Base-by-base conservation (phyloP, 2,329 filamentous ascomycete genomes). In the Cladosporium sp. region DNA sequence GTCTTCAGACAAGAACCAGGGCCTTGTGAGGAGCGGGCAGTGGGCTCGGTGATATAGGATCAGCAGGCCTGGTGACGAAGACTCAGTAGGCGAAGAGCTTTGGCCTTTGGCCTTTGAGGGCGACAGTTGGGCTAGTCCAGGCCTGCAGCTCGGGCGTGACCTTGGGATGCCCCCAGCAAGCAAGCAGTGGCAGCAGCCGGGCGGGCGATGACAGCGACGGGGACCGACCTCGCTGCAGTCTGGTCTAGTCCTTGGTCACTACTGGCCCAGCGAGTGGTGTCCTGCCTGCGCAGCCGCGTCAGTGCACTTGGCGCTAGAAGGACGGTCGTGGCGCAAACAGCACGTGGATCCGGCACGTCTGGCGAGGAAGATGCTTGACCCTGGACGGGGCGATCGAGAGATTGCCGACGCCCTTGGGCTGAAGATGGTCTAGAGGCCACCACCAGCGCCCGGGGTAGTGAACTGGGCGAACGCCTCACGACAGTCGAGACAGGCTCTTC, bases 231-330 rank as follows among this genome's bases (percentile, higher is more conserved):
- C 33, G 33, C 43, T 27, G 22, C 22, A 27, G 22, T 27, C 22
- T 27, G 22, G 22, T 9, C 9, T 9, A 5, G 5, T 27, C 5
- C 22, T 27, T 4, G 9, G 22, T 27, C 5, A 9, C 9, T 9
- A 4, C 32, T 15, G 6, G 13, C 32, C n/a, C n/a, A n/a, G n/a
- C n/a, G n/a, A n/a, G n/a, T n/a, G 13, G 32, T 33, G 32, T n/a
- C 32, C 32, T 35, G 32, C 32, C 13, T 16, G 22, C 22, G 22
- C 22, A 38, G 45, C 45, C 45, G 45, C 45, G 45, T 48, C 45
- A 48, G 45, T 48, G 36, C 19, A 27, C 45, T 48, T 48, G 45
- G 45, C 45, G 45, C 45, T 48, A 48, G 45, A 48, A 48, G 36
- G 45, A 16, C 30, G 19, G 36, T n/a, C 11, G 41, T 33, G 29